phyloP scores from a whole-genome alignment of 1,284 basidiomycete species.

The Leccinum cinnamomeum region DNA sequence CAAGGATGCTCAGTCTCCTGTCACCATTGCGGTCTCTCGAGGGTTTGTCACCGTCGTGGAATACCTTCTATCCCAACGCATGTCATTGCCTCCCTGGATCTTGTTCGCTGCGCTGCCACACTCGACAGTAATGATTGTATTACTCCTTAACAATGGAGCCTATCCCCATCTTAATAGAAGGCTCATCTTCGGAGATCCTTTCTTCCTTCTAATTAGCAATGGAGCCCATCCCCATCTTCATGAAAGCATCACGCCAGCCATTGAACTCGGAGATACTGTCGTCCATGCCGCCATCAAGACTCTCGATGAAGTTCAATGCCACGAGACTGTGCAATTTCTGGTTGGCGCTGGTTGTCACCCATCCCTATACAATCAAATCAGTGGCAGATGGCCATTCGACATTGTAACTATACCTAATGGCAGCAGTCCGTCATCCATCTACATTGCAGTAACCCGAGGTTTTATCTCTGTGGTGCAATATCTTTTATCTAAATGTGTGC shows the following conservation, averaged over 20 bases:
- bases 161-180: too few relatives aligned
- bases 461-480: background rate
- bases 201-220: too few relatives aligned
- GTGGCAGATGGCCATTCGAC: too few relatives aligned
- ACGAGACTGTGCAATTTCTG: background rate
- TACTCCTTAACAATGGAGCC: too few relatives aligned
- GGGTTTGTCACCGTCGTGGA: background rate
- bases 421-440: background rate
- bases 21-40: background rate
- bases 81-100: too few relatives aligned
- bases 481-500: background rate
- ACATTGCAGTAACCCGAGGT: background rate
- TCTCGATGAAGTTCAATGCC: background rate
- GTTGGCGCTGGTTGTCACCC: background rate
- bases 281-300: background rate
- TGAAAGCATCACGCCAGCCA: background rate
- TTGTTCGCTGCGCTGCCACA: background rate
- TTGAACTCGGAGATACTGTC: background rate
- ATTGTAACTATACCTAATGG: too few relatives aligned
- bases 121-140: background rate
- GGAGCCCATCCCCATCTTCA: background rate
- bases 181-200: too few relatives aligned
- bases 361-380: background rate
- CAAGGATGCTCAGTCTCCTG: background rate
- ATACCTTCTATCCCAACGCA: background rate